Base-by-base conservation (phyloP, 148 eudicot species). In the Camellia japonica region DNA sequence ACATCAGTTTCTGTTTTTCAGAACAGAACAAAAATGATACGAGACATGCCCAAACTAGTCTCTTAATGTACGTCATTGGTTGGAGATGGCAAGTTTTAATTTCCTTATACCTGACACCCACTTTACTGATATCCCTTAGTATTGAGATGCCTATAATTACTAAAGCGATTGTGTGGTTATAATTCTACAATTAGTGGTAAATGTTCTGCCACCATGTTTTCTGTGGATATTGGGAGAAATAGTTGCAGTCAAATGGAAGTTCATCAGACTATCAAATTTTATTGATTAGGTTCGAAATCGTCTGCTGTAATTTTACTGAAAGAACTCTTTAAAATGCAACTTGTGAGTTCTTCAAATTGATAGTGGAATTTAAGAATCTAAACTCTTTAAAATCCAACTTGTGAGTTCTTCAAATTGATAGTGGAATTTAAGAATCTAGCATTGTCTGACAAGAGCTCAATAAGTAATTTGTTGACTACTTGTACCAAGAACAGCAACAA, bases 381-480 rank as follows among this genome's bases (percentile, higher is more conserved):
- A 68, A 44, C 73, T 16, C 46, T 69, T 69, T 12, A 69, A 41
- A 44, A 15, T 43, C 7, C 70, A 69, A 69, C 20, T 43, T 44
- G 18, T 44, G 13, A n/a, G 54, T 69, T 44, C 73, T 15, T 69
- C 11, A n/a, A 44, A 69, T 46, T 14, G 0, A 15, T 16, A 43
- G 5, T 15, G 52, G 5, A 14, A 18, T 15, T 46, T 69, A 15
- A n/a, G 16, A 44, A 16, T 69, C 18, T 47, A 44, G 19, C 52
- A 44, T 16, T 69, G 52, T 69, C 52, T 69, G 44, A 69, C 20
- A 42, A 69, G 73, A 69, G 20, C 52, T 69, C 73, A 44, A 20
- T 69, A 46, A 38, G 7, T 13, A 44, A 68, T 16, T 30, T 42
- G 71, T 68, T 13, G 51, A 43, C n/a, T 7, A 8, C 16, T 10